These are phyloP conservation scores for Penicillium cosmopolitanum DNA, from an alignment of 495 filamentous ascomycete genomes.

Conservation along the genomic window DNA sequence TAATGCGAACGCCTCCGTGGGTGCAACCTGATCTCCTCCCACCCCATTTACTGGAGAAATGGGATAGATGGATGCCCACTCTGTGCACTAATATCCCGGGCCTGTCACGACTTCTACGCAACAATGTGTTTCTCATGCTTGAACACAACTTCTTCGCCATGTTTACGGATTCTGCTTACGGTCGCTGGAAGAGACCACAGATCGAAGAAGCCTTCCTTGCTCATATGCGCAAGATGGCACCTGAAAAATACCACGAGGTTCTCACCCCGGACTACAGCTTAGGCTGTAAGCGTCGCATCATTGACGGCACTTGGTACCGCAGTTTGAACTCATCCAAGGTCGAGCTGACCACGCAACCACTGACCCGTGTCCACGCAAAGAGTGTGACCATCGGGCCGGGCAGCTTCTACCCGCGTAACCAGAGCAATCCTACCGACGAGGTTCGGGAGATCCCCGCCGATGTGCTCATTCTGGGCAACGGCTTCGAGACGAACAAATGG, in stretches of 20 bases:
- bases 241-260: slow-evolving; percentile 66
- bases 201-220: slow-evolving; percentile 43
- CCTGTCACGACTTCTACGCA: slow-evolving; percentile 37
- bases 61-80: slow-evolving; percentile 44
- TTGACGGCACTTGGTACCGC: slow-evolving; percentile 59
- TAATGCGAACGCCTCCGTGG: slow-evolving; percentile 69
- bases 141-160: slow-evolving; percentile 44
- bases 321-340: slow-evolving; percentile 57
- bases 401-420: slow-evolving; percentile 45
- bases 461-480: slow-evolving; percentile 62
- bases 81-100: slow-evolving; percentile 50
- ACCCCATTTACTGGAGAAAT: slow-evolving; percentile 25
- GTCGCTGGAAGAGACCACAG: slow-evolving; percentile 29
- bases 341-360: slow-evolving; percentile 58
- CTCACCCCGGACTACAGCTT: slow-evolving; percentile 63
- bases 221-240: slow-evolving; percentile 54
- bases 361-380: slow-evolving; percentile 50
- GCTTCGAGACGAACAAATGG: slow-evolving; percentile 53
- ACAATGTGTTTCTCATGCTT: slow-evolving; percentile 33
- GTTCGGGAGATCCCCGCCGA: slow-evolving; percentile 56
- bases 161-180: slow-evolving; percentile 34
- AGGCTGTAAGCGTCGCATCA: slow-evolving; percentile 65
- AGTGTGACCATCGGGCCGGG: slow-evolving; percentile 59
- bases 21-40: slow-evolving; percentile 38
- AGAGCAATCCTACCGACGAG: slow-evolving; percentile 34